Percentiles rank a stretch among this genome's conserved stretches.
phyloP scores from a whole-genome alignment of 2,329 filamentous ascomycete genomes.

The Graphiopsis chlorocephala region DNA sequence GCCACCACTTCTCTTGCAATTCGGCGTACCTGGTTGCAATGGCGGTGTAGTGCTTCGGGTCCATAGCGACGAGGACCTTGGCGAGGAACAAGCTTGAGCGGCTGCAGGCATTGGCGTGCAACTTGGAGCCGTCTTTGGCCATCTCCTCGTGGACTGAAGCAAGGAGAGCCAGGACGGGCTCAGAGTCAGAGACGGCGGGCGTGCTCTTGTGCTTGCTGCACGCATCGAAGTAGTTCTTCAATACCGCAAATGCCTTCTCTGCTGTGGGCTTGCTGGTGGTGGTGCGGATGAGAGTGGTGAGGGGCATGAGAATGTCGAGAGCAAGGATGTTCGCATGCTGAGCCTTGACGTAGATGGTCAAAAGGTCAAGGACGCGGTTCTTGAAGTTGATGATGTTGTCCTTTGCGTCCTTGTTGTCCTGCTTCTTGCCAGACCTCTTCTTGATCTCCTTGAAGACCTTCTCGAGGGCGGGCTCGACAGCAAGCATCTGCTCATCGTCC shows the following conservation, averaged over 20 bases:
- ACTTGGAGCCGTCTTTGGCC: slow-evolving; percentile 60
- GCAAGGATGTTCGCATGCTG: slow-evolving; percentile 67
- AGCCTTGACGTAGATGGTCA: slow-evolving; percentile 80
- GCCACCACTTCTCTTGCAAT: slow-evolving; percentile 44
- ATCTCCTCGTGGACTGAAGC: slow-evolving; percentile 67
- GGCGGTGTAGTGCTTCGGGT: slow-evolving; percentile 37
- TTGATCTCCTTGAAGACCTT: slow-evolving; percentile 82
- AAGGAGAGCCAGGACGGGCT: slow-evolving; percentile 57
- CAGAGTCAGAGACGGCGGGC: slow-evolving; percentile 15
- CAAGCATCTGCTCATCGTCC: slow-evolving; percentile 95
- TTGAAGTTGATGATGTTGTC: slow-evolving; percentile 93
- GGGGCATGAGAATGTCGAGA: slow-evolving; percentile 68
- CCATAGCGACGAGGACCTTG: slow-evolving; percentile 57
- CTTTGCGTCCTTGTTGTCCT: slow-evolving; percentile 82
- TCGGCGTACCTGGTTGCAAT: slow-evolving; percentile 43
- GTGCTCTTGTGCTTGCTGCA: slow-evolving; percentile 50
- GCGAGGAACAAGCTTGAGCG: slow-evolving; percentile 67
- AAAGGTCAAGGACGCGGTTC: slow-evolving; percentile 82
- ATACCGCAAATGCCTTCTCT: slow-evolving; percentile 68
- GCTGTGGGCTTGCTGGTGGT: slow-evolving; percentile 73
- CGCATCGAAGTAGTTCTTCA: slow-evolving; percentile 69
- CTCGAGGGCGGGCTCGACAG: slow-evolving; percentile 75
- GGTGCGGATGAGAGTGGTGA: slow-evolving; percentile 73
- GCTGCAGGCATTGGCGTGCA: slow-evolving; percentile 73
- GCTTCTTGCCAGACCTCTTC: slow-evolving; percentile 64